Percentiles rank a stretch among this genome's conserved stretches.
These are phyloP conservation scores for Xylaria curta DNA, from an alignment of 495 filamentous ascomycete species.

Conservation along the genomic window DNA sequence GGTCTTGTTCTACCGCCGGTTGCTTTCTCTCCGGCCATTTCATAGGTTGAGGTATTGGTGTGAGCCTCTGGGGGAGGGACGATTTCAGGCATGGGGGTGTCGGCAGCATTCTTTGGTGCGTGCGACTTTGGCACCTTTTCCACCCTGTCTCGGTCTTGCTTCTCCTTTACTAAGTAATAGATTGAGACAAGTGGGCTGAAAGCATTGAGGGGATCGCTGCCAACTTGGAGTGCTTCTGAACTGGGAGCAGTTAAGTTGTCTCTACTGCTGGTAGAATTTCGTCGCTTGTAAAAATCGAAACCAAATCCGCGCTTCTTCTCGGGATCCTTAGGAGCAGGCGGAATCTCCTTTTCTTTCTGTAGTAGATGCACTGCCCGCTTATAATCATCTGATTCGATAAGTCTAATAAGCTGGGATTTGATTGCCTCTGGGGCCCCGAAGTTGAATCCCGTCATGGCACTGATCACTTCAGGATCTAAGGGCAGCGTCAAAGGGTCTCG, in stretches of 20 bases:
- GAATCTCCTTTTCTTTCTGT: conserved; percentile 67
- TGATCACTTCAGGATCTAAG: conserved; percentile 80
- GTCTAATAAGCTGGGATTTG: conserved; percentile 76
- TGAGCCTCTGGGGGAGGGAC: conserved; percentile 85
- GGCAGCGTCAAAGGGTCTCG: conserved; percentile 87
- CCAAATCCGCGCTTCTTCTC: conserved; percentile 88
- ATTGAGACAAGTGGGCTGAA: conserved; percentile 92
- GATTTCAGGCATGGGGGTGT: conserved; percentile 66
- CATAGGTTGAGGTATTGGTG: conserved; percentile 82
- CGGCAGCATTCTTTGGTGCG: conserved; percentile 58
- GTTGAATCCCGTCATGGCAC: conserved; percentile 98
- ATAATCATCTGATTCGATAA: conserved; percentile 91
- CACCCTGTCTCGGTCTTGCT: conserved; percentile 78
- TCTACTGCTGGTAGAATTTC: conserved; percentile 83
- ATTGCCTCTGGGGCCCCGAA: conserved; percentile 90
- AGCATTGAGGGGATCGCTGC: conserved; percentile 89
- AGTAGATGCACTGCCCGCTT: conserved; percentile 73
- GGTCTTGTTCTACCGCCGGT: conserved; percentile 80
- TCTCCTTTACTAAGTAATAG: conserved; percentile 95
- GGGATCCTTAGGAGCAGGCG: conserved; percentile 63
- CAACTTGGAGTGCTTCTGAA: conserved; percentile 79
- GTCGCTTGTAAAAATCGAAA: conserved; percentile 96
- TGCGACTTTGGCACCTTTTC: conserved; percentile 67
- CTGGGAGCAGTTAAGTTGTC: conserved; percentile 90
- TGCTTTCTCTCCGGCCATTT: conserved; percentile 80